Base-by-base conservation (phyloP, 2,329 filamentous ascomycete species). In the Trichoderma pleuroti region DNA sequence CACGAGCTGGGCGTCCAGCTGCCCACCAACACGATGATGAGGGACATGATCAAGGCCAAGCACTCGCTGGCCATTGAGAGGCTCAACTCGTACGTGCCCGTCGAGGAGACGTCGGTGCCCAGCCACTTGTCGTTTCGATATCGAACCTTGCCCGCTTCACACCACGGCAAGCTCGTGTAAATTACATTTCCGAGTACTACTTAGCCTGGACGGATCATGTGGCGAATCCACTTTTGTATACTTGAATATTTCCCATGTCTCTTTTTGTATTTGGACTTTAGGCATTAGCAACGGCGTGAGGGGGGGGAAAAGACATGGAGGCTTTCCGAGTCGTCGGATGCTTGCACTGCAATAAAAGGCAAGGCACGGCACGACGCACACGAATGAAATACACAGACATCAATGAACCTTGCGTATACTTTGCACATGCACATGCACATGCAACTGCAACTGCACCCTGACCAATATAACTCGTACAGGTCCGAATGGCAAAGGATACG, bases 41-140 rank as follows among this genome's bases (percentile, higher is more conserved):
- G 91, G 79, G 84, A 90, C 67, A 81, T 94, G 81, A 90, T 98
- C 62, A 89, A 92, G 77, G 92, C 89, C 28, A 95, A 92, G 82
- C 82, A 86, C 8, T 74, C 75, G 39, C 75, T 80, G 32, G 76
- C 80, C 16, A 68, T 75, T 32, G 75, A 77, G 60, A 80, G 80
- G 73, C 76, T 80, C 21, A 74, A 78, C 18, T 74, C 76, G 4
- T 77, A 74, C 28, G 76, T 84, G 28, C 78, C 78, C 1, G 42
- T 83, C 9, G 79, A 81, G 70, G 77, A 82, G 73, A 79, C 76
- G 30, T 80, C 81, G 5, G 72, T 77, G 34, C 72, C 74, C 2
- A 74, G 73, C 46, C 68, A 78, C 16, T 70, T 73, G 63, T 68
- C 72, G 11, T 74, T 76, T 52, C 72, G 73, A 61, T 77, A 78